Conservation (phyloP, 352 stramenopile genomes). For the Pythium brachiatum region DNA sequence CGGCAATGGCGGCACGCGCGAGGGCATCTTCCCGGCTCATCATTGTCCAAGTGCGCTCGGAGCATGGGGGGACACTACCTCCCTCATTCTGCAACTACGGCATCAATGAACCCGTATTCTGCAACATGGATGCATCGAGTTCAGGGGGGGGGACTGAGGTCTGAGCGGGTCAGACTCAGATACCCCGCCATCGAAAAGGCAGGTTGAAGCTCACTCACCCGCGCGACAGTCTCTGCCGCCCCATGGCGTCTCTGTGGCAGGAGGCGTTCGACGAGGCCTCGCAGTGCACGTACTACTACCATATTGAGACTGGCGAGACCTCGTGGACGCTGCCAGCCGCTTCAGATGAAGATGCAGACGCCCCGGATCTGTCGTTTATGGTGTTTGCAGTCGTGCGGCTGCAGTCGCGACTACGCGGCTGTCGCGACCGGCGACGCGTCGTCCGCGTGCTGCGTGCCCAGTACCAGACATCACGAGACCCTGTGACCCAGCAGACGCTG, state of each 20-base stretch:
- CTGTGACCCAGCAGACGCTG: constrained; percentile 33
- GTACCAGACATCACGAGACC: constrained; percentile 40
- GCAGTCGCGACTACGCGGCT: constrained; percentile 48
- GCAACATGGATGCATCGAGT: too few relatives aligned
- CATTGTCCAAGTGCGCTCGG: too few relatives aligned
- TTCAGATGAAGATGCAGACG: not conserved
- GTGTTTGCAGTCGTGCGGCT: constrained; percentile 43
- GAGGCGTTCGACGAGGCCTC: constrained; percentile 69
- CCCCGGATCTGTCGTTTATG: constrained; percentile 42
- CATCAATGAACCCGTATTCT: too few relatives aligned
- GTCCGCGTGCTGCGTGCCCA: constrained; percentile 30
- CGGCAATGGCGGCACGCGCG: too few relatives aligned
- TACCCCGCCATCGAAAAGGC: too few relatives aligned
- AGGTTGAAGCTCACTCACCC: too few relatives aligned
- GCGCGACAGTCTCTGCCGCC: not conserved
- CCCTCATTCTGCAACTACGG: too few relatives aligned
- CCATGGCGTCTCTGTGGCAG: constrained; percentile 34
- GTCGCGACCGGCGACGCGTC: constrained; percentile 30
- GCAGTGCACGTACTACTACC: constrained; percentile 69
- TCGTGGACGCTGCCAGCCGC: constrained; percentile 50
- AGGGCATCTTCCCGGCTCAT: too few relatives aligned
- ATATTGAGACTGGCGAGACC: constrained; percentile 59
- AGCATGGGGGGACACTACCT: too few relatives aligned
- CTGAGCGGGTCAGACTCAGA: too few relatives aligned
- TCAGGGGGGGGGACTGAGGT: too few relatives aligned